Base-by-base conservation (phyloP, 2,329 filamentous ascomycete genomes). In the Clonostachys byssicola region DNA sequence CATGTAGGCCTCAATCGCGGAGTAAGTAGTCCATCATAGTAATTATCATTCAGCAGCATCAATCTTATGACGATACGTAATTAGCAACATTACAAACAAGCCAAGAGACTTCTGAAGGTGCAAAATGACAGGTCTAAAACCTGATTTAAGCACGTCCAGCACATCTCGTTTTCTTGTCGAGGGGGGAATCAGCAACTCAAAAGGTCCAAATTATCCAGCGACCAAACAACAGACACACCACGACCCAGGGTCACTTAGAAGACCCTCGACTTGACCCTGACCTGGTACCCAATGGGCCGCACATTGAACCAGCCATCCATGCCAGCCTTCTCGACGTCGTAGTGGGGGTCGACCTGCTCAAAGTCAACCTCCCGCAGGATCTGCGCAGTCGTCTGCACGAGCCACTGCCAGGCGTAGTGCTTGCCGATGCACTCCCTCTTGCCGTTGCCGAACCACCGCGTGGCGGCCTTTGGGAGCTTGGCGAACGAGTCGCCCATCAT, bases 221-320 rank as follows among this genome's bases (percentile, higher is more conserved):
- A 30, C 23, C 18, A 20, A 20, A 20, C 18, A n/a, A 23, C 23
- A 23, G 6, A 10, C 23, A 30, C 23, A 30, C 10, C 8, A 30
- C 9, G 40, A 17, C 14, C 16, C 40, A 18, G 17, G 14, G 16
- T 6, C 16, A 18, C 40, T 9, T 18, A 20, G 40, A 42, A 34
- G 14, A 30, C 38, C 23, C 73, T 66, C 35, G 67, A 53, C 60
- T 65, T 72, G 10, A 72, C 68, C 58, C 60, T 70, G 43, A 72
- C 69, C 17, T 59, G 54, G 40, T 80, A 73, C 13, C 64, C 68
- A 40, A 74, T 57, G 0, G 77, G 78, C 51, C 74, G 60, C 5
- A 77, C 56, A 44, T 77, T 78, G 52, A 80, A 81, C 70, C 77
- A 70, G 13, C 78, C 70, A 53, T 81, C 66, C 47, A 40, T 38